Base-by-base conservation (phyloP, 306 rosid genomes). In the Inga oerstediana region DNA sequence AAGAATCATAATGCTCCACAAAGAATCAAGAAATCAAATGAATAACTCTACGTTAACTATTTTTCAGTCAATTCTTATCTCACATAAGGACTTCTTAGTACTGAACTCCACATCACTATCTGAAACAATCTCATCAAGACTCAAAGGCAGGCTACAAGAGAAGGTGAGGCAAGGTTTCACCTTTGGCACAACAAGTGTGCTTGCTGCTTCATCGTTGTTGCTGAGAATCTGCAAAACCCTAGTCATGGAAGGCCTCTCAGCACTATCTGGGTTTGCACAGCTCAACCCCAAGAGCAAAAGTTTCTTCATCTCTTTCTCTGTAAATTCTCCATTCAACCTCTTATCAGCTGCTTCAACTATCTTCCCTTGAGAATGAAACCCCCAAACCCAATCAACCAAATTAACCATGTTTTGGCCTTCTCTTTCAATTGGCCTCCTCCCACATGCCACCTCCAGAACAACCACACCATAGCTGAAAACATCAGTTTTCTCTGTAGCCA, bases 381-480 rank as follows among this genome's bases (percentile, higher is more conserved):
- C 86, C 88, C 88, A 86, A 48, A 86, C 88, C 69, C 77, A 86
- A 82, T 86, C 88, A 65, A 86, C 86, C 48, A 86, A 78, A 75
- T 86, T 86, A 44, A 86, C 86, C 86, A 82, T 86, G 44, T 82
- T 74, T 45, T 86, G 71, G 24, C 79, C 86, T 24, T 82, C 86
- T 22, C 19, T 86, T 45, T 82, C 88, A 69, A 86, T 82, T 70
- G 88, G 88, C 66, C 86, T 82, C 69, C 88, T 86, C 34, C 88
- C 86, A 70, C 88, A 86, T 58, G 88, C 84, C 82, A 82, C 66
- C 32, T 82, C 88, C 59, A 86, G 88, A 15, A 86, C 72, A 72
- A 94, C 97, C 51, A 94, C 94, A 1, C 98, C 97, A 58, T 73
- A 94, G 88, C 97, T 92, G 80, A 94, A 94, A 44, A 86, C 89